These are phyloP conservation scores for Cyanidioschyzon merolae DNA, from an alignment of 23 red algal species.

Conservation along the genomic window DNA sequence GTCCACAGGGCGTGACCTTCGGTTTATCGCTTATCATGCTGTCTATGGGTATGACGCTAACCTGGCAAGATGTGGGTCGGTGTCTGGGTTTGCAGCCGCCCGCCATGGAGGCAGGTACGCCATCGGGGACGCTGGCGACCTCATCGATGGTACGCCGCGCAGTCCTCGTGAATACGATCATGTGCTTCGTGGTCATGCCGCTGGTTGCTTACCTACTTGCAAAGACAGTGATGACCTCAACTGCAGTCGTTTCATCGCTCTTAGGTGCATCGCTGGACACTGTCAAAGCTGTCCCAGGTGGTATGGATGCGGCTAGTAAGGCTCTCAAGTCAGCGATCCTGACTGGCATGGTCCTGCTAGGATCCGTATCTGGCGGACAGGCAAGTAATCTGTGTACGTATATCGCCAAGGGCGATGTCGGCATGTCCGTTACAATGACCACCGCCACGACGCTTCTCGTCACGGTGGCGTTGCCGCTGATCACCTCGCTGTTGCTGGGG, in stretches of 20 bases:
- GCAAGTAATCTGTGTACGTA: constrained; percentile 29
- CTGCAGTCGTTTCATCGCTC: not conserved
- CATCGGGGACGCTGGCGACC: not conserved
- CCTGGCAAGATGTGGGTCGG: not conserved
- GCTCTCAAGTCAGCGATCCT: constrained; percentile 5
- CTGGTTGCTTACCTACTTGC: not conserved
- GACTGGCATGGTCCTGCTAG: constrained; percentile 28
- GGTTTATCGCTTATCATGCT: constrained; percentile 11
- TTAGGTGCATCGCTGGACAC: not conserved
- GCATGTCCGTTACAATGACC: constrained; percentile 23
- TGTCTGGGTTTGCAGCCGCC: not conserved
- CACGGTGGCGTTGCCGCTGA: constrained; percentile 12
- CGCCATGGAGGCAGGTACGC: not conserved
- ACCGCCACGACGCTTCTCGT: constrained; percentile 15
- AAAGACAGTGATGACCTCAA: not conserved
- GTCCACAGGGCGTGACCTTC: not conserved
- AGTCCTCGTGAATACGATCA: not conserved
- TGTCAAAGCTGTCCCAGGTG: not conserved
- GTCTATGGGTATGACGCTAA: constrained; percentile 1
- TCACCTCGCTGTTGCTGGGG: constrained; percentile 23
- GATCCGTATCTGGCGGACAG: constrained; percentile 28
- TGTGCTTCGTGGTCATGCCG: constrained; percentile 19
- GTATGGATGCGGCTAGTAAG: not conserved
- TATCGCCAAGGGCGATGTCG: constrained; percentile 27
- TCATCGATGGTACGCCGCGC: constrained; percentile 12